Evolutionary conservation across 495 filamentous ascomycete species (phyloP).

Genomic region (Penicillium samsonianum): DNA sequence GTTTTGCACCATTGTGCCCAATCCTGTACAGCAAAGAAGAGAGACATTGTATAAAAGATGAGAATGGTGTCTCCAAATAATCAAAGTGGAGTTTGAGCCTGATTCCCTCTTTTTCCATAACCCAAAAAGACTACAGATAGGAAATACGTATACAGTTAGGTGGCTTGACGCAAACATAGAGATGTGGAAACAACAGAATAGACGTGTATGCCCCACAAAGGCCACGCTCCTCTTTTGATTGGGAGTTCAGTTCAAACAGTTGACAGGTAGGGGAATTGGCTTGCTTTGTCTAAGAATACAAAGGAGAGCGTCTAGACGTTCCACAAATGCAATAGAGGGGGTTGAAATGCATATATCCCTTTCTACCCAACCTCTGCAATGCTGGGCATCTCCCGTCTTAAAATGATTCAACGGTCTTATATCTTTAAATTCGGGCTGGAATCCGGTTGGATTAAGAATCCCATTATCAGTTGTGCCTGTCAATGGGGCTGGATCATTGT

Average conservation of each 20-base stretch:
- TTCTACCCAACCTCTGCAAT: conserved; percentile 7
- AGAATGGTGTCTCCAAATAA: neutral
- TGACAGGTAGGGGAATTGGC: neutral
- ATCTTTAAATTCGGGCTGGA: conserved; percentile 9
- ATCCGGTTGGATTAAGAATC: conserved; percentile 10
- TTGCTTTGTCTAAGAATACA: conserved; percentile 6
- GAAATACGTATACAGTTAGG: conserved; percentile 6
- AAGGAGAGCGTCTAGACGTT: neutral
- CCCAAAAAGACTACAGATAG: conserved; percentile 1
- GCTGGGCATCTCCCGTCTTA: conserved; percentile 3
- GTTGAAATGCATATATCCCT: conserved; percentile 7
- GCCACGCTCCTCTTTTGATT: conserved; percentile 14
- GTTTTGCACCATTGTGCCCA: neutral
- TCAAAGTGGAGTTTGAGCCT: neutral
- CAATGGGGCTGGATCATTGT: conserved; percentile 4
- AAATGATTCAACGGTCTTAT: conserved; percentile 4
- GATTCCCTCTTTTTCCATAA: neutral
- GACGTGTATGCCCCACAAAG: conserved; percentile 6
- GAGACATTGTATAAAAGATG: neutral
- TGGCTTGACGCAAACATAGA: conserved; percentile 13
- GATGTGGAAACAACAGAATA: conserved; percentile 9
- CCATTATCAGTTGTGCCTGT: conserved; percentile 12
- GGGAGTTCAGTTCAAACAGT: conserved; percentile 10
- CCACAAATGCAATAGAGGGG: conserved; percentile 1
- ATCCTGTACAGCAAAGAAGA: neutral